Percentiles rank a stretch among this genome's conserved stretches.
Evolutionary conservation across 768 basidiomycete genomes (phyloP).

Genomic region (Boletus rufocinnamomeus): DNA sequence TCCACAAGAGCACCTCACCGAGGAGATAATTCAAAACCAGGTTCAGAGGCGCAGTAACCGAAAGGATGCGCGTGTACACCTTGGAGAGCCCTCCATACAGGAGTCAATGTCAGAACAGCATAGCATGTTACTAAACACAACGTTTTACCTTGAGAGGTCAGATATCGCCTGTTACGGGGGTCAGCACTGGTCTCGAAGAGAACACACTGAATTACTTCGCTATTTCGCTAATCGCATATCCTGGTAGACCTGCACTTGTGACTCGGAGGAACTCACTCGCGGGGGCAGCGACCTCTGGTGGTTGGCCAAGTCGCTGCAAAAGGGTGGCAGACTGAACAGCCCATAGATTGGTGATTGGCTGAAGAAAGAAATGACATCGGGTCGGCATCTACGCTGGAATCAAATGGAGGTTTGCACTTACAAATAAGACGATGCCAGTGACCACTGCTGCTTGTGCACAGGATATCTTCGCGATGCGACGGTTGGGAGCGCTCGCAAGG

Average conservation of each 20-base stretch:
- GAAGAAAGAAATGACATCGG: not conserved
- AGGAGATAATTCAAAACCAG: conserved; percentile 29
- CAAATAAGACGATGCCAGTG: conserved; percentile 27
- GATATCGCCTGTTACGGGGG: conserved; percentile 17
- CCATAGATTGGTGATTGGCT: conserved; percentile 30
- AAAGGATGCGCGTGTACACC: conserved; percentile 27
- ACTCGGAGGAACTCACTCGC: conserved; percentile 44
- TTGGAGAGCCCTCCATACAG: conserved; percentile 22
- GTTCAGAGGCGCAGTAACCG: conserved; percentile 25
- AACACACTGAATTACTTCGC: conserved; percentile 32
- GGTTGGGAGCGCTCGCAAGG: conserved; percentile 16
- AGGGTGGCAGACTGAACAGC: conserved; percentile 34
- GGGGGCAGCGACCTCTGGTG: conserved; percentile 40
- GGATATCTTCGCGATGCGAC: conserved; percentile 16
- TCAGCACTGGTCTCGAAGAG: conserved; percentile 5
- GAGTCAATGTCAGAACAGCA: not conserved
- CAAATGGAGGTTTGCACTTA: conserved; percentile 5
- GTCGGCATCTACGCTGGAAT: not conserved
- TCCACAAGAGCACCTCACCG: conserved; percentile 9
- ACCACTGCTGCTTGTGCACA: conserved; percentile 25
- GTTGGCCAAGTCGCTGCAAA: conserved; percentile 39
- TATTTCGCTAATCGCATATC: conserved; percentile 46
- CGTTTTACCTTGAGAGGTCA: conserved; percentile 21
- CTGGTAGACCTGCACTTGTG: conserved; percentile 45
- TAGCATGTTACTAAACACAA: not conserved